Evolutionary conservation across 345 rosid genomes (phyloP).

Genomic region (Durio zibethinus): DNA sequence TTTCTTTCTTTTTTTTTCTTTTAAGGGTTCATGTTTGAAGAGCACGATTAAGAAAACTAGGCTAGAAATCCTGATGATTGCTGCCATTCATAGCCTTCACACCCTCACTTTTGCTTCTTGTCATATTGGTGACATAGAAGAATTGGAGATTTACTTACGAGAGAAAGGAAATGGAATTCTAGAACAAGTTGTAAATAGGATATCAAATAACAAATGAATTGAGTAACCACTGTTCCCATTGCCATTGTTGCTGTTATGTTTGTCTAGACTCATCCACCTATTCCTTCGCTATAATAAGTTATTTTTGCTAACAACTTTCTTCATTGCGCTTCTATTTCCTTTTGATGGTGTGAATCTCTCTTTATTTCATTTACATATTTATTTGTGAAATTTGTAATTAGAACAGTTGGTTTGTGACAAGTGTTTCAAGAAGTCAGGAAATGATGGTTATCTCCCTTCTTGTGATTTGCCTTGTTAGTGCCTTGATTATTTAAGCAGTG

Average conservation of each 20-base stretch:
- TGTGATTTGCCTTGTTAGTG: neutral
- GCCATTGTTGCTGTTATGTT: conserved; percentile 8
- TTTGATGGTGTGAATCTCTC: neutral
- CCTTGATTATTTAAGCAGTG: neutral
- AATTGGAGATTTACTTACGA: neutral
- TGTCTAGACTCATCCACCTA: neutral
- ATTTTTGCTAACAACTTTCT: neutral
- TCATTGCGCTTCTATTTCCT: neutral
- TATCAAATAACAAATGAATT: neutral
- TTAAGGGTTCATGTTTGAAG: neutral
- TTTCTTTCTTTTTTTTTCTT: neutral
- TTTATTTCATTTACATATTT: neutral
- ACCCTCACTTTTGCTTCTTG: neutral
- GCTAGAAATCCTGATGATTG: neutral
- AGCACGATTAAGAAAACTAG: conserved; percentile 11
- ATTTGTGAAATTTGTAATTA: neutral
- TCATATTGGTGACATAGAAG: neutral
- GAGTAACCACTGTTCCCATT: conserved; percentile 2
- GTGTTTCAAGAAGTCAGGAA: neutral
- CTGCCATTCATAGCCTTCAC: neutral
- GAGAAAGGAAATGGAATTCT: neutral
- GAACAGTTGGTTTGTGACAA: neutral
- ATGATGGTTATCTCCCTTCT: neutral
- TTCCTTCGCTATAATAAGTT: neutral
- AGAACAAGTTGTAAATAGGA: neutral